A percentile compares a stretch with the other conserved stretches of the same genome.
phyloP scores from a whole-genome alignment of 2,329 filamentous ascomycete species.

The Sarocladiaceae sp. region DNA sequence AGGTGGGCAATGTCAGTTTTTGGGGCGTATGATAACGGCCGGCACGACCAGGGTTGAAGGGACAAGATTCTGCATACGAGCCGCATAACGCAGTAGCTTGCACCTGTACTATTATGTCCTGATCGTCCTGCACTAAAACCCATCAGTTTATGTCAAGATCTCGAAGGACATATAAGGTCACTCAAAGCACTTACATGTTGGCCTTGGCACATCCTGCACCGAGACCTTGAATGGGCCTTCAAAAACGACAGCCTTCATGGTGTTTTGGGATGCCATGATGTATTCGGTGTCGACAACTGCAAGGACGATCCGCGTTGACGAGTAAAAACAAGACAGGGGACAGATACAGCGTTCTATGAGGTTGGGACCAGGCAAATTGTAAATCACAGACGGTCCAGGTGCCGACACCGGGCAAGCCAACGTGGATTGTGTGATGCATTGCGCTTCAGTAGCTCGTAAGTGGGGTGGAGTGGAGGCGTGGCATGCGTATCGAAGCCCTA shows the following conservation, averaged over 20 bases:
- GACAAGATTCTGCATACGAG: too few species aligned
- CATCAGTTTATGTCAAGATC: background rate
- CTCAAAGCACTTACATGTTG: slow-evolving; percentile 26
- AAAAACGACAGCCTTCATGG: slow-evolving; percentile 88
- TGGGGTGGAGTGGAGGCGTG: background rate
- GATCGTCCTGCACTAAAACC: slow-evolving; percentile 52
- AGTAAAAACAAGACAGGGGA: background rate
- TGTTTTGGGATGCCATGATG: slow-evolving; percentile 23
- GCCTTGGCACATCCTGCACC: slow-evolving; percentile 75
- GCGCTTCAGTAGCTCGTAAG: background rate
- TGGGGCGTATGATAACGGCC: too few species aligned
- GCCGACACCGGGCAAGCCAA: background rate
- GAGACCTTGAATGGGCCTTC: slow-evolving; percentile 71
- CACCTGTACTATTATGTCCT: slow-evolving; percentile 75
- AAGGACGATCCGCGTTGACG: background rate
- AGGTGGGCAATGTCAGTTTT: background rate
- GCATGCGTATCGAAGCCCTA: background rate
- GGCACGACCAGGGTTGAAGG: too few species aligned
- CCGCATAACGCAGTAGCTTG: slow-evolving; percentile 76
- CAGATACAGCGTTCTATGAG: too few species aligned
- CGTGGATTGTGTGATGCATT: background rate
- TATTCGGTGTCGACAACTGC: background rate
- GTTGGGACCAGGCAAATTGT: too few species aligned
- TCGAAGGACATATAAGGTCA: too few species aligned
- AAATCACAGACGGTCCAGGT: background rate